These are phyloP conservation scores for Heterobasidion irregulare DNA, from an alignment of 1,284 basidiomycete genomes.

Conservation along the genomic window DNA sequence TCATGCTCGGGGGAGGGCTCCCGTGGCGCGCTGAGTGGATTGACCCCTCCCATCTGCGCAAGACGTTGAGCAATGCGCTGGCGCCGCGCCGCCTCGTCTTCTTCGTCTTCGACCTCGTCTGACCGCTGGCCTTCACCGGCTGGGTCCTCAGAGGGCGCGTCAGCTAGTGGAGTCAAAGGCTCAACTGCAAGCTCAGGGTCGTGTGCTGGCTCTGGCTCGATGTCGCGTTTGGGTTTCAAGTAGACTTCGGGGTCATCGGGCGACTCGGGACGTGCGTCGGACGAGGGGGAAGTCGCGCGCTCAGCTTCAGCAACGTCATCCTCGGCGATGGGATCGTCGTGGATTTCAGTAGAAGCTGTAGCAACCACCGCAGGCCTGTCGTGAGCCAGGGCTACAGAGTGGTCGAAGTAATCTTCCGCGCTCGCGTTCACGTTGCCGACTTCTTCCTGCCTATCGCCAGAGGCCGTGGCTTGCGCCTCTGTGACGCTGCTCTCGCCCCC, in stretches of 20 bases:
- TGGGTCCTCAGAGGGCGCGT: background rate
- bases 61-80: constrained; percentile 54
- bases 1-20: constrained; percentile 9
- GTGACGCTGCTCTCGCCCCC: background rate
- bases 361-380: background rate
- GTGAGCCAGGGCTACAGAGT: background rate
- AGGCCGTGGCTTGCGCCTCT: background rate
- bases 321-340: background rate
- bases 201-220: background rate
- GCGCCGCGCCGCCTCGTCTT: constrained; percentile 43
- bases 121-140: background rate
- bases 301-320: background rate
- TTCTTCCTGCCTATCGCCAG: constrained; percentile 10
- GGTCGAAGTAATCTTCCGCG: constrained; percentile 1
- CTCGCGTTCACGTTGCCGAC: constrained; percentile 7
- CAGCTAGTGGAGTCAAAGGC: background rate
- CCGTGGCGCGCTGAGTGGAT: constrained; percentile 41
- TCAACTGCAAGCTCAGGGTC: background rate
- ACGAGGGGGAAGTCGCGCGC: background rate
- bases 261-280: constrained; percentile 6
- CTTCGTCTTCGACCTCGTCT: constrained; percentile 26
- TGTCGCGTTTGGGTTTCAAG: background rate
- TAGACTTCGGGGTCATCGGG: constrained; percentile 3
- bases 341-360: too few species aligned
- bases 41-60: constrained; percentile 59